Base-by-base conservation (phyloP, 371 early-diverging fungal species). In the Mortierella sp. region DNA sequence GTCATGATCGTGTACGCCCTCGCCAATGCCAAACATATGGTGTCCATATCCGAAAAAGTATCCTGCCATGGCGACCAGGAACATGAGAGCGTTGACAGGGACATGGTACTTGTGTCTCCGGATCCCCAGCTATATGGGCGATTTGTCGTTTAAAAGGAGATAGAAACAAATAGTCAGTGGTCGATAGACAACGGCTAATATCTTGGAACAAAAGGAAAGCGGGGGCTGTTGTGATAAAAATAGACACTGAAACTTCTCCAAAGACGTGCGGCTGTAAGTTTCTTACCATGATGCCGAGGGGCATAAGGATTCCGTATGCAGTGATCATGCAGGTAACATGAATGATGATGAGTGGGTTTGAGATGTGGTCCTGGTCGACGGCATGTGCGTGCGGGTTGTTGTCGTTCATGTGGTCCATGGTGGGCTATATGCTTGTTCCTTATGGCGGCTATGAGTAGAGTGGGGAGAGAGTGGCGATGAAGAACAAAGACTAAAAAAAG, bases 281-380 rank as follows among this genome's bases (percentile, higher is more conserved):
- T 35, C 7, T 75, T 81, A 55, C 85, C 85, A 84, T 81, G 72
- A 84, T 81, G 44, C 78, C 85, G 21, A 84, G 55, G 43, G 85
- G 85, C 81, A 84, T 63, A 32, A 84, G 76, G 58, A 84, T 55
- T 43, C 76, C 85, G 55, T 84, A 84, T 54, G 85, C 81, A 16
- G 76, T 78, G 76, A 84, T 18, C 85, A 84, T 84, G 79, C 78
- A 78, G 14, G 81, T 78, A 55, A 76, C 85, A 81, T 84, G 85
- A 65, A 84, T 84, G 74, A 81, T 75, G 79, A 84, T 84, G 65
- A 84, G 76, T 11, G 85, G 85, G 58, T 84, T 84, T 43, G 74
- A 46, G 38, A 81, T 18, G 46, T 84, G 85, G 2, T 46, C 32
- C n/a, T 76, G 27, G 12, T 41, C 48, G 32, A 84, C 32, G 1